phyloP scores from a whole-genome alignment of 164 flowering plant genomes.

The Echeveria elegans region DNA sequence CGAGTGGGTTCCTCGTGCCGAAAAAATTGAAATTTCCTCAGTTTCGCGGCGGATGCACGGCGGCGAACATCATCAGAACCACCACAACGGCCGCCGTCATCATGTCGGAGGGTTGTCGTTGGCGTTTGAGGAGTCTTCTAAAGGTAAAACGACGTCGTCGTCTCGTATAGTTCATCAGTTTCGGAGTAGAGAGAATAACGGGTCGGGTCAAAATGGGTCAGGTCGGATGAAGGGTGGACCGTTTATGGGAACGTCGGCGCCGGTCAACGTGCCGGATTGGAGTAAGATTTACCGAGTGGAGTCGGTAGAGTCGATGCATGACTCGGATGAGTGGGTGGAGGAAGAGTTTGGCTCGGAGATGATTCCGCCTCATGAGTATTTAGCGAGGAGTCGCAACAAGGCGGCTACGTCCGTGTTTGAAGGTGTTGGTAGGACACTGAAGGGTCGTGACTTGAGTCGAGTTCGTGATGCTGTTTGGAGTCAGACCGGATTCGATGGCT shows the following conservation, averaged over 20 bases:
- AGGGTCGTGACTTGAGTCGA: conserved; percentile 94
- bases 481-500: conserved; percentile 87
- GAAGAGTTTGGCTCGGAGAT: conserved; percentile 39
- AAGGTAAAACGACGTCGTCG: conserved; percentile 23
- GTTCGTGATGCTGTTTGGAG: conserved; percentile 95
- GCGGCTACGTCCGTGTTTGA: conserved; percentile 63
- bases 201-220: conserved; percentile 7
- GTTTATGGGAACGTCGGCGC: conserved; percentile 70
- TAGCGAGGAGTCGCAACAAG: conserved; percentile 43
- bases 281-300: conserved; percentile 53
- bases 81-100: conserved; percentile 8
- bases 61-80: conserved; percentile 6
- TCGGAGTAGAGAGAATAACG: conserved; percentile 18
- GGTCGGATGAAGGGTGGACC: conserved; percentile 16
- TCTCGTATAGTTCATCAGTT: conserved; percentile 43
- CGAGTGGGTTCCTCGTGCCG: conserved; percentile 23
- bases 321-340: conserved; percentile 37
- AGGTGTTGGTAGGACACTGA: conserved; percentile 89
- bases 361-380: conserved; percentile 88
- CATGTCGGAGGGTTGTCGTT: conserved; percentile 66
- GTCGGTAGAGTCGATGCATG: conserved; percentile 61
- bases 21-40: not conserved
- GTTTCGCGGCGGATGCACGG: not conserved
- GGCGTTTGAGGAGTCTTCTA: conserved; percentile 43
- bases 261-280: conserved; percentile 88